Evolutionary conservation across 768 basidiomycete species (phyloP).

Genomic region (Trametes cinnabarina): DNA sequence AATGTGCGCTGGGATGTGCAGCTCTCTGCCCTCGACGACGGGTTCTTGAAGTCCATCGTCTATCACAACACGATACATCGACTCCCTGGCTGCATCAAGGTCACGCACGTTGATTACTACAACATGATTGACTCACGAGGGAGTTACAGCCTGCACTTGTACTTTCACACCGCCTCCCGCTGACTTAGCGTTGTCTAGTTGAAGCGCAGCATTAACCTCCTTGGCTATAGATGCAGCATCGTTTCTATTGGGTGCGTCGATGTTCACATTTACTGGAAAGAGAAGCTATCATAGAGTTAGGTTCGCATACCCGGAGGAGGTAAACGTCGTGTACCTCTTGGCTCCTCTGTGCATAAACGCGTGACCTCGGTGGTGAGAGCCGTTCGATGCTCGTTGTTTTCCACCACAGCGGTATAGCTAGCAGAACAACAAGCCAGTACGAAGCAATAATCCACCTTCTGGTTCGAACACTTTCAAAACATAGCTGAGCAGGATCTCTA

Average conservation of each 20-base stretch:
- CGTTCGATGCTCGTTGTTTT: constrained; percentile 86
- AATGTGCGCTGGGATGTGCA: constrained; percentile 1
- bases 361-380: constrained; percentile 61
- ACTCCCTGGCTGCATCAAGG: background rate
- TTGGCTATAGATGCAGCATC: background rate
- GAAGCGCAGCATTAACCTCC: background rate
- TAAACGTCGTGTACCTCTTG: constrained; percentile 27
- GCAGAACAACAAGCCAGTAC: constrained; percentile 76
- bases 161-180: background rate
- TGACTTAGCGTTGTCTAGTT: background rate
- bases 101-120: too few relatives aligned
- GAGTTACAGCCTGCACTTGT: background rate
- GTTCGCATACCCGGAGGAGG: too few relatives aligned
- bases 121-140: constrained; percentile 6
- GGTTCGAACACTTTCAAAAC: constrained; percentile 48
- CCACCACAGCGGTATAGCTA: constrained; percentile 93
- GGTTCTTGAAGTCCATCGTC: background rate
- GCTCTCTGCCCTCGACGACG: constrained; percentile 9
- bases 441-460: constrained; percentile 64
- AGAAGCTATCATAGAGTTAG: constrained; percentile 29
- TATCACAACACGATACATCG: constrained; percentile 16
- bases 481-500: constrained; percentile 48
- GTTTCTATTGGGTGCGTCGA: constrained; percentile 10
- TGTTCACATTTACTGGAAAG: constrained; percentile 23
- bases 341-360: constrained; percentile 50